Evolutionary conservation across 768 basidiomycete species (phyloP).

Genomic region (Pisolithus marmoratus): DNA sequence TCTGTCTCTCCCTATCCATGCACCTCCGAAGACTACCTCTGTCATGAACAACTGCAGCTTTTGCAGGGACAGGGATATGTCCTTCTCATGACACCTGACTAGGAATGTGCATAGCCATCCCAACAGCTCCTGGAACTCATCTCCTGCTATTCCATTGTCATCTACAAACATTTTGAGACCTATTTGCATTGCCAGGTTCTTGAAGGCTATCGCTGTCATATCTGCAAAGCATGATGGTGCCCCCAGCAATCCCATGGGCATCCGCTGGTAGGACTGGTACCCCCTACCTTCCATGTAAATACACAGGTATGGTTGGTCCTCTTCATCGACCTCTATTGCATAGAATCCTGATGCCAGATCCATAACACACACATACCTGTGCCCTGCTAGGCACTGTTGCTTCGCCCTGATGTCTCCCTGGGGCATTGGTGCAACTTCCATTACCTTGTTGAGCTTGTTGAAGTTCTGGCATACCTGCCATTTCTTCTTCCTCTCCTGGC

Average conservation of each 20-base stretch:
- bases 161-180: slow-evolving; percentile 34
- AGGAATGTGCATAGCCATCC: slow-evolving; percentile 22
- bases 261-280: slow-evolving; percentile 27
- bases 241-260: slow-evolving; percentile 39
- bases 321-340: slow-evolving; percentile 8
- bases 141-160: slow-evolving; percentile 28
- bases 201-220: slow-evolving; percentile 19
- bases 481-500: slow-evolving; percentile 7
- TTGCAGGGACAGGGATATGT: neutral
- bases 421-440: slow-evolving; percentile 23
- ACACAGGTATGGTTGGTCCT: slow-evolving; percentile 19
- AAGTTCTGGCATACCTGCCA: slow-evolving; percentile 38
- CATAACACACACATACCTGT: slow-evolving; percentile 30
- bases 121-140: slow-evolving; percentile 27
- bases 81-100: neutral
- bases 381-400: slow-evolving; percentile 31
- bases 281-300: slow-evolving; percentile 37
- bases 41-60: slow-evolving; percentile 9
- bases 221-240: slow-evolving; percentile 32
- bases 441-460: slow-evolving; percentile 27
- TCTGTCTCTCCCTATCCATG: too few relatives aligned
- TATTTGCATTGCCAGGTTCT: slow-evolving; percentile 19
- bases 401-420: slow-evolving; percentile 36
- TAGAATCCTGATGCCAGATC: slow-evolving; percentile 38
- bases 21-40: neutral